Percentiles rank a stretch among this genome's conserved stretches.
Evolutionary conservation across 495 filamentous ascomycete species (phyloP).

Genomic region (Penicillium angulare): DNA sequence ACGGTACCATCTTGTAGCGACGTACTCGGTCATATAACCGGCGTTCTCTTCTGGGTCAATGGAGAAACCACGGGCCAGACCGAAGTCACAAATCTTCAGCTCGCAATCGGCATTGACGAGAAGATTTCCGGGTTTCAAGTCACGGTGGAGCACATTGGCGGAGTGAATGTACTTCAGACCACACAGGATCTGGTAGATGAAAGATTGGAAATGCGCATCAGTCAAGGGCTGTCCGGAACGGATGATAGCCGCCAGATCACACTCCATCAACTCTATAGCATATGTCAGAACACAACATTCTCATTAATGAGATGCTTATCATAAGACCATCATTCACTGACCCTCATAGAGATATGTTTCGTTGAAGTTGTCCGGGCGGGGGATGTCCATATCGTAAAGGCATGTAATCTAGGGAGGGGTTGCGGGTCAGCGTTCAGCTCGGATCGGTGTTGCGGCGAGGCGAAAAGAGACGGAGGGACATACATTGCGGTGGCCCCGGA

Average conservation of each 20-base stretch:
- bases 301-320: neutral
- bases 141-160: constrained; percentile 93
- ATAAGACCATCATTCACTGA: constrained; percentile 29
- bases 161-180: constrained; percentile 99
- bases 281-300: constrained; percentile 11
- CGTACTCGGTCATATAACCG: constrained; percentile 99
- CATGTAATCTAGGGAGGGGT: constrained; percentile 78
- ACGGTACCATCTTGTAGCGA: constrained; percentile 97
- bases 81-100: constrained; percentile 98
- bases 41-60: constrained; percentile 98
- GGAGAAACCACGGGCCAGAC: constrained; percentile 91
- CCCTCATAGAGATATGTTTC: constrained; percentile 99
- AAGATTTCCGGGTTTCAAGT: constrained; percentile 95
- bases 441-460: constrained; percentile 7
- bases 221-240: constrained; percentile 93
- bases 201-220: constrained; percentile 93
- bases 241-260: constrained; percentile 97
- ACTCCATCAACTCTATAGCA: constrained; percentile 90
- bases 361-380: constrained; percentile 96
- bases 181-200: constrained; percentile 93
- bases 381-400: constrained; percentile 99
- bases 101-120: constrained; percentile 98
- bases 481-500: constrained; percentile 83
- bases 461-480: constrained; percentile 15
- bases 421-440: constrained; percentile 14